Evolutionary conservation across 2,329 filamentous ascomycete genomes (phyloP).

Genomic region (Ciborinia camelliae): DNA sequence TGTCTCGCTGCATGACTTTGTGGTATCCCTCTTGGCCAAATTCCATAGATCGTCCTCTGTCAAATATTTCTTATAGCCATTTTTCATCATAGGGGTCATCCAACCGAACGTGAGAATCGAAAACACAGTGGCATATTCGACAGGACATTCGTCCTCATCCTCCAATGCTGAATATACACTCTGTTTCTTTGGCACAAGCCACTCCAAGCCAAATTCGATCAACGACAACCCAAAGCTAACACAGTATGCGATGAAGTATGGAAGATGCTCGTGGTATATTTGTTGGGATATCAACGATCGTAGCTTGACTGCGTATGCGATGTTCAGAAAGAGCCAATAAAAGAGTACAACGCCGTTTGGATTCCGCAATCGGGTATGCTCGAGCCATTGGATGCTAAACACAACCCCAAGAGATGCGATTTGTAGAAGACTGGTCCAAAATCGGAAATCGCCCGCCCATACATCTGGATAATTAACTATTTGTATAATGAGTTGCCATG

Average conservation of each 20-base stretch:
- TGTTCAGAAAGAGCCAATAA: slow-evolving; percentile 68
- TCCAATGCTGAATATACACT: slow-evolving; percentile 66
- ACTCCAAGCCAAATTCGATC: slow-evolving; percentile 64
- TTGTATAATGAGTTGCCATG: slow-evolving; percentile 60
- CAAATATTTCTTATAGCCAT: slow-evolving; percentile 85
- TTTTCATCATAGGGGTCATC: slow-evolving; percentile 98
- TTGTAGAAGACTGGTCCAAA: slow-evolving; percentile 65
- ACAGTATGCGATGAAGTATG: slow-evolving; percentile 63
- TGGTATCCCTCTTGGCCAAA: slow-evolving; percentile 75
- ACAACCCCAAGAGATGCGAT: slow-evolving; percentile 61
- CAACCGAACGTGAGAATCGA: slow-evolving; percentile 91
- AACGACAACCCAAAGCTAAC: slow-evolving; percentile 57
- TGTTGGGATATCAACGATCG: slow-evolving; percentile 63
- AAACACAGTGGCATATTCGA: slow-evolving; percentile 92
- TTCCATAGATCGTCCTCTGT: slow-evolving; percentile 97
- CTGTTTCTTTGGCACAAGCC: slow-evolving; percentile 65
- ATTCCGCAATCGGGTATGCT: slow-evolving; percentile 66
- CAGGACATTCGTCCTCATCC: slow-evolving; percentile 63
- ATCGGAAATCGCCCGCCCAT: slow-evolving; percentile 64
- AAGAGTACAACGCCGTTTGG: slow-evolving; percentile 69
- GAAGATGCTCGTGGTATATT: slow-evolving; percentile 51
- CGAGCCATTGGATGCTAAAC: slow-evolving; percentile 63
- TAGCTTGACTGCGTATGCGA: slow-evolving; percentile 63
- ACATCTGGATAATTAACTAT: slow-evolving; percentile 54
- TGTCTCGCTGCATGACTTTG: slow-evolving; percentile 63